Conservation (phyloP, 139 green algal genomes). For the Axilococcus clingmanii region DNA sequence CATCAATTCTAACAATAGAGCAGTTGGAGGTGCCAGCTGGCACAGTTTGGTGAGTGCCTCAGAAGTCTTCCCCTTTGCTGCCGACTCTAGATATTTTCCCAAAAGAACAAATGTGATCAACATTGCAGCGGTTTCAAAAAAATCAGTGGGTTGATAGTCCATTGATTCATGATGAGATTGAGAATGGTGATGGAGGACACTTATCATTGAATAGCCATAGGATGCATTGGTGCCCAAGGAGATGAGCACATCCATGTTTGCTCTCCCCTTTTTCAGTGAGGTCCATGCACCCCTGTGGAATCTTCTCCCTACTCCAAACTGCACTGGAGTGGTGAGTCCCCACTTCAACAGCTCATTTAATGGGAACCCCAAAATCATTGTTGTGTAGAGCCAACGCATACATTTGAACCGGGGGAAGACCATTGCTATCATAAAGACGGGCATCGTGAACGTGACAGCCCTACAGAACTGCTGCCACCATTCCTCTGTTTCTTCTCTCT, state of each 20-base stretch:
- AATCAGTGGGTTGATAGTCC: conserved; percentile 70
- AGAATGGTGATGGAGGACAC: conserved; percentile 65
- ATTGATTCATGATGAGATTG: conserved; percentile 21
- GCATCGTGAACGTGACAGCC: conserved; percentile 63
- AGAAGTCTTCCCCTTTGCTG: conserved; percentile 66
- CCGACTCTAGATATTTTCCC: conserved; percentile 49
- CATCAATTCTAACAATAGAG: conserved; percentile 57
- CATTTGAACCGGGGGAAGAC: conserved; percentile 54
- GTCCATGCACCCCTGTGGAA: conserved; percentile 84
- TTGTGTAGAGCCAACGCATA: conserved; percentile 13
- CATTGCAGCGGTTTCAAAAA: conserved; percentile 96
- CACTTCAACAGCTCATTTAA: conserved; percentile 73
- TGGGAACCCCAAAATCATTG: conserved; percentile 53
- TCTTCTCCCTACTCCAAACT: conserved; percentile 83
- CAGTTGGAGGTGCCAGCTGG: conserved; percentile 60
- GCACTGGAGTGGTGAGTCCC: conserved; percentile 75
- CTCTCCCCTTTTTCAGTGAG: conserved; percentile 44
- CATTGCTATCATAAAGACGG: conserved; percentile 85
- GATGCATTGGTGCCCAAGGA: conserved; percentile 85
- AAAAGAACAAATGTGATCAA: conserved; percentile 95
- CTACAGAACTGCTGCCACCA: conserved; percentile 36
- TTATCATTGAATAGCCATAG: conserved; percentile 86
- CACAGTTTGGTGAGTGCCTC: conserved; percentile 74
- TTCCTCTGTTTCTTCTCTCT: conserved; percentile 35
- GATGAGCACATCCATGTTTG: conserved; percentile 99